Conservation (phyloP, 2,329 filamentous ascomycete genomes). For the Sclerotinia borealis region DNA sequence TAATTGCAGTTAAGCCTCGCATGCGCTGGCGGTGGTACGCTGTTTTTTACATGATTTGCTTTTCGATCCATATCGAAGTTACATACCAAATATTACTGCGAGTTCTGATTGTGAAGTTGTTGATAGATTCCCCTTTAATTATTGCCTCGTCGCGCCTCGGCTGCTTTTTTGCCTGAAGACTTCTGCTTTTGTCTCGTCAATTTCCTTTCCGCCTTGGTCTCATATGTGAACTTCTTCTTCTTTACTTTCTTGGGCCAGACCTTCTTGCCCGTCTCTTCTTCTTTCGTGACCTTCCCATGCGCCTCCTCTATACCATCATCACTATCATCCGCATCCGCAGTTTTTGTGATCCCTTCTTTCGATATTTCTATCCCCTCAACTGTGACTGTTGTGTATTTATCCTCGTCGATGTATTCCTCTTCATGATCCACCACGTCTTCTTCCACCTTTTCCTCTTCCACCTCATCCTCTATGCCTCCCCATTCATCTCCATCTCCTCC, state of each 20-base stretch:
- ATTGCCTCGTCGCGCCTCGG: constrained; percentile 30
- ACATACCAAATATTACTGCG: constrained; percentile 19
- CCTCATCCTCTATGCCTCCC: constrained; percentile 38
- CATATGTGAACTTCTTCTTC: constrained; percentile 90
- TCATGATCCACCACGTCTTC: constrained; percentile 60
- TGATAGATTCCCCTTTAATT: constrained; percentile 19
- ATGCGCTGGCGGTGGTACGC: constrained; percentile 27
- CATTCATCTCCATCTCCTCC: constrained; percentile 34
- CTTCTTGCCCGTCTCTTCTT: constrained; percentile 36
- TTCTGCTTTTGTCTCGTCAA: constrained; percentile 65
- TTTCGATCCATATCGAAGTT: constrained; percentile 24
- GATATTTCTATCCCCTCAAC: constrained; percentile 82
- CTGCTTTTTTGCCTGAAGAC: constrained; percentile 49
- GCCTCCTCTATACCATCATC: constrained; percentile 33
- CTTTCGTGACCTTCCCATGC: constrained; percentile 29
- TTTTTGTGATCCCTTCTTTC: constrained; percentile 62
- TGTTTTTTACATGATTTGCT: constrained; percentile 24
- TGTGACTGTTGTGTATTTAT: constrained; percentile 90
- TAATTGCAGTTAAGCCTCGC: constrained; percentile 25
- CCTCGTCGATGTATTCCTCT: constrained; percentile 94
- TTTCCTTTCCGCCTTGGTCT: constrained; percentile 79
- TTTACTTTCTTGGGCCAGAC: constrained; percentile 61
- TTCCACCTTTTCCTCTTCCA: constrained; percentile 50
- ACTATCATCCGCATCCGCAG: constrained; percentile 34
- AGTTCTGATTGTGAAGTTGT: constrained; percentile 14